Evolutionary conservation across 441 rosid genomes (phyloP), one percentile per base, ranked within the genome.

Genomic region (Aleurites moluccanus): DNA sequence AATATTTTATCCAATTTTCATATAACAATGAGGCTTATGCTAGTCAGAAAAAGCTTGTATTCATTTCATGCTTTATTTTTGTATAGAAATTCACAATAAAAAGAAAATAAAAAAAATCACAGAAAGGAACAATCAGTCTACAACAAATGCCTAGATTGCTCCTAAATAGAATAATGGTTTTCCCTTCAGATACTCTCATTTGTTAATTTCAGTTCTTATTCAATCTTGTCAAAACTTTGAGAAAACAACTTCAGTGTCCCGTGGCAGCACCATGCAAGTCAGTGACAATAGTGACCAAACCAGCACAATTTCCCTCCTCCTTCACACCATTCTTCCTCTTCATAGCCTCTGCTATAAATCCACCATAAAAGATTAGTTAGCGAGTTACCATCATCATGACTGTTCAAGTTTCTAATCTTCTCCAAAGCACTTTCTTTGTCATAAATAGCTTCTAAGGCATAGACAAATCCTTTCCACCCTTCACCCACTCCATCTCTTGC

Each of bases 391-490:
- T 89, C 92, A 72, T 91, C 95, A 75, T 69, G 59, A 3, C 90
- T 87, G 16, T 77, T 84, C 83, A 93, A 83, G 50, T 75, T 79
- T 73, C 67, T 81, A 3, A 89, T 76, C 86, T 89, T 91, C 82
- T 83, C 83, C 85, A 92, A 73, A 2, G 93, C 97, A 62, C 84
- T 81, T 28, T 82, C 92, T 77, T 79, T 86, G 64, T 88, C 90
- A 30, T 88, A 90, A 4, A 84, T 80, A 44, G 86, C 97, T 84
- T 96, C 94, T 88, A 96, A 83, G 7, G 95, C 92, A 78, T 88
- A 93, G 21, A 85, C 93, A 74, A 96, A 93, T 16, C 98, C 98
- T 85, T 92, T 96, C 98, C 98, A 96, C 10, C 97, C 94, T 80
- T 90, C 97, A 55, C 88, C 99, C 21, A 90, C 97, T 14, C 88